phyloP scores from a whole-genome alignment of 805 yeast genomes.

The Candida ascalaphidarum region DNA sequence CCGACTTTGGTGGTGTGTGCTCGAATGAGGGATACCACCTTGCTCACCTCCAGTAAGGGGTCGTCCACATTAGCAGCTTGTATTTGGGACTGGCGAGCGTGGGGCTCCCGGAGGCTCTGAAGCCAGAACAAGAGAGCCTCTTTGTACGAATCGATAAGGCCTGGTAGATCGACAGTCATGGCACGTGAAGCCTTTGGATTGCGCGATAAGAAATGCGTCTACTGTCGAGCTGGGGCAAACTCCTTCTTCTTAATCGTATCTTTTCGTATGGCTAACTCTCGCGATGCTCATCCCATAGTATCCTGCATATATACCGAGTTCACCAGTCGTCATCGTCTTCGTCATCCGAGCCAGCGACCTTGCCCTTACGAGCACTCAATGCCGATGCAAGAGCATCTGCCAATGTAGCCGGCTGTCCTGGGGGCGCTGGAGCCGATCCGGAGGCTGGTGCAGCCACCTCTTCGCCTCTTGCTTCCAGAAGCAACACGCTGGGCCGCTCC shows the following conservation, averaged over 20 bases:
- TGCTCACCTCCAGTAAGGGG: conserved; percentile 60
- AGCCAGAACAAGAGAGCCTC: conserved; percentile 25
- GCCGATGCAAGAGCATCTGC: conserved; percentile 91
- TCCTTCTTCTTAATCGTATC: too few relatives aligned
- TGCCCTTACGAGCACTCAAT: conserved; percentile 68
- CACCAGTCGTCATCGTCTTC: conserved; percentile 67
- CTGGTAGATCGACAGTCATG: conserved; percentile 13
- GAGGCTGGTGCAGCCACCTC: conserved; percentile 25
- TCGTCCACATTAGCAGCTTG: too few relatives aligned
- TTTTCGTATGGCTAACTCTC: too few relatives aligned
- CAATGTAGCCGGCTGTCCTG: conserved; percentile 53
- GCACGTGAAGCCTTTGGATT: too few relatives aligned
- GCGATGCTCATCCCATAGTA: too few relatives aligned
- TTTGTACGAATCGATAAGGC: conserved; percentile 16
- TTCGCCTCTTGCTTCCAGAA: conserved; percentile 68
- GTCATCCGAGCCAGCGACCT: conserved; percentile 74
- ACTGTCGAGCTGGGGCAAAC: too few relatives aligned
- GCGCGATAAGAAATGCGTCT: too few relatives aligned
- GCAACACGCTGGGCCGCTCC: conserved; percentile 66
- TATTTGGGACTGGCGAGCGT: too few relatives aligned
- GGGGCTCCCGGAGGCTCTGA: too few relatives aligned
- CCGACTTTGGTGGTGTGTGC: conserved; percentile 79
- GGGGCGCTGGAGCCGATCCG: conserved; percentile 33
- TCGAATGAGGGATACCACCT: conserved; percentile 49
- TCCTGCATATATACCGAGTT: neutral